Evolutionary conservation across 441 rosid genomes (phyloP), one percentile per base, ranked within the genome.

Genomic region (Euphorbia celastroides): DNA sequence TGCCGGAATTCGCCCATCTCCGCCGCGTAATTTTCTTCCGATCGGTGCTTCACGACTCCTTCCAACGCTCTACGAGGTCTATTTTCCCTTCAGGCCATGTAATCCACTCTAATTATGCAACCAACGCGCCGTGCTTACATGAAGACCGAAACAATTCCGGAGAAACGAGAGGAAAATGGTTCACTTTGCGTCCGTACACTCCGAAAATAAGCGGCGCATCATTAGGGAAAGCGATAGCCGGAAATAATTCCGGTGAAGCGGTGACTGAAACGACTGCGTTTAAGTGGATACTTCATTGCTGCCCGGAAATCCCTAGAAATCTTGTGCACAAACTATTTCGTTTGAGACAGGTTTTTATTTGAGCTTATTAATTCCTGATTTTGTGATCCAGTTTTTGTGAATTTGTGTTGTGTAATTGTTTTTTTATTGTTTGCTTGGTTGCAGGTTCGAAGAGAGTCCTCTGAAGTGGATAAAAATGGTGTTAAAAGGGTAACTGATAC

Each of bases 281-380:
- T 36, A 88, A 84, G 77, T 94, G 97, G 99, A 85, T 89, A 27
- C 78, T 82, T 59, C 83, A 74, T 57, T 94, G 96, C 80, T 88
- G 96, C 77, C 99, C 97, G 14, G 87, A 87, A 68, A 72, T 91
- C 57, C 92, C 97, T n/a, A 84, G 91, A 77, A 88, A 59, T 65
- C 88, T 93, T 36, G 85, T 94, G 16, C 96, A 88, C 74, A 94
- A 91, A 76, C 89, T 94, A 22, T 91, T 94, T 61, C 93, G 97
- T 50, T 70, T 89, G 68, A 85, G 96, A 81, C 96, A 88, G 97
- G 96, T 93, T 64, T 5, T 11, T 23, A 27, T 48, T 62, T 65
- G 20, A 1, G 7, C 42, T 28, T 23, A 2, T 17, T 2, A 14
- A 46, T 32, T 28, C 17, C 7, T 0, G 26, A 25, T 58, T 19